Conservation (phyloP, 176 grass and related monocot genomes). For the Olyra latifolia region DNA sequence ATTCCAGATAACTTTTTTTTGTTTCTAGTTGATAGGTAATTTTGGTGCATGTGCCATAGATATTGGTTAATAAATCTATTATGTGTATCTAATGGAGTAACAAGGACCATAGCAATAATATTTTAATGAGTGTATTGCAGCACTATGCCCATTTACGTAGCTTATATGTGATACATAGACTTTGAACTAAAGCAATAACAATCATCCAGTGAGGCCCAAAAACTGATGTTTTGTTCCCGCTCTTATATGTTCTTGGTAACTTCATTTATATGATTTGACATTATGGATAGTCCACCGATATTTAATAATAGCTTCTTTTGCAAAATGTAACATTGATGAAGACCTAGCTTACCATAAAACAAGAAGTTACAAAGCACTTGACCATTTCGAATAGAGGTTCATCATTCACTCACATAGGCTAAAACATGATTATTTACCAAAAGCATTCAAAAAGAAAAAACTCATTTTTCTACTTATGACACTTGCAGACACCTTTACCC, state of each 20-base stretch:
- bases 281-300: background rate
- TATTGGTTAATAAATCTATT: background rate
- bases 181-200: background rate
- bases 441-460: background rate
- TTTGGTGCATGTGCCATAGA: background rate
- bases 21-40: background rate
- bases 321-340: background rate
- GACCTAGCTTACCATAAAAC: background rate
- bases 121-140: background rate
- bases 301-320: background rate
- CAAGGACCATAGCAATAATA: background rate
- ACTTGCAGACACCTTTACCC: background rate
- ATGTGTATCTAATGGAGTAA: background rate
- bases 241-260: background rate
- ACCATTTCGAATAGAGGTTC: background rate
- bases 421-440: background rate
- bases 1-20: slow-evolving; percentile 4
- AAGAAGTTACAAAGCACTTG: slow-evolving; percentile 10
- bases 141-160: background rate
- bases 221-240: background rate
- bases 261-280: background rate
- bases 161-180: background rate
- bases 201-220: background rate
- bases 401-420: background rate
- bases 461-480: background rate